Percentiles rank a stretch among this genome's conserved stretches.
These are phyloP conservation scores for Ceratobasidium sp. DNA, from an alignment of 1,284 basidiomycete genomes.

Conservation along the genomic window DNA sequence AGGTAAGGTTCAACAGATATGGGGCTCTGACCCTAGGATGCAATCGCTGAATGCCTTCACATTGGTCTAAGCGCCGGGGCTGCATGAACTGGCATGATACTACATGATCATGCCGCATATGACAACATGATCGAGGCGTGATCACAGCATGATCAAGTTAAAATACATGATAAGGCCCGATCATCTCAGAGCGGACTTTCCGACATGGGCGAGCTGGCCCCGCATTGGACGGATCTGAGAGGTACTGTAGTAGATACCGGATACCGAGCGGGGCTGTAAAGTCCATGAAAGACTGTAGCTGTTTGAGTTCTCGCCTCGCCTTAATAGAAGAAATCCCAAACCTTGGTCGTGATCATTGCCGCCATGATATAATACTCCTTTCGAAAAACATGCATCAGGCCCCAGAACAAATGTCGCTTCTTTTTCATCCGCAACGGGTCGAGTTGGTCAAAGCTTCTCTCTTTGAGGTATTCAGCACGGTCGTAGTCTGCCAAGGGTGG, in stretches of 20 bases:
- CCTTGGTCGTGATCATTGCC: background rate
- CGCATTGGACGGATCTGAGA: constrained; percentile 33
- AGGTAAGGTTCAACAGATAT: too few species aligned
- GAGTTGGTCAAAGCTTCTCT: constrained; percentile 13
- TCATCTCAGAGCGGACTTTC: too few species aligned
- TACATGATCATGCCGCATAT: too few species aligned
- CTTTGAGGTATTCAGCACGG: constrained; percentile 31
- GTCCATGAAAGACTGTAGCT: constrained; percentile 16
- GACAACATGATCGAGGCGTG: too few species aligned
- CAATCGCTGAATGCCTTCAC: too few species aligned
- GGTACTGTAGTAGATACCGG: constrained; percentile 31
- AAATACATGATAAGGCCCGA: too few species aligned
- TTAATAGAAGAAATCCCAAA: background rate
- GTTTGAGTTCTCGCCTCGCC: too few species aligned
- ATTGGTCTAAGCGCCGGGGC: too few species aligned
- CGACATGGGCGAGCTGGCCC: constrained; percentile 40
- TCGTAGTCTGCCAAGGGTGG: constrained; percentile 41
- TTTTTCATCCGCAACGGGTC: constrained; percentile 7
- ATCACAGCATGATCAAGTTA: too few species aligned
- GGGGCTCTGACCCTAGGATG: too few species aligned
- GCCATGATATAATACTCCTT: constrained; percentile 25
- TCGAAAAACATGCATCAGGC: constrained; percentile 32
- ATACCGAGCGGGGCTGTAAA: constrained; percentile 4
- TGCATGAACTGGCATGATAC: too few species aligned
- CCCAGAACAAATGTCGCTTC: constrained; percentile 21